Evolutionary conservation across 2,329 filamentous ascomycete species (phyloP).

Genomic region (Moelleriella libera): DNA sequence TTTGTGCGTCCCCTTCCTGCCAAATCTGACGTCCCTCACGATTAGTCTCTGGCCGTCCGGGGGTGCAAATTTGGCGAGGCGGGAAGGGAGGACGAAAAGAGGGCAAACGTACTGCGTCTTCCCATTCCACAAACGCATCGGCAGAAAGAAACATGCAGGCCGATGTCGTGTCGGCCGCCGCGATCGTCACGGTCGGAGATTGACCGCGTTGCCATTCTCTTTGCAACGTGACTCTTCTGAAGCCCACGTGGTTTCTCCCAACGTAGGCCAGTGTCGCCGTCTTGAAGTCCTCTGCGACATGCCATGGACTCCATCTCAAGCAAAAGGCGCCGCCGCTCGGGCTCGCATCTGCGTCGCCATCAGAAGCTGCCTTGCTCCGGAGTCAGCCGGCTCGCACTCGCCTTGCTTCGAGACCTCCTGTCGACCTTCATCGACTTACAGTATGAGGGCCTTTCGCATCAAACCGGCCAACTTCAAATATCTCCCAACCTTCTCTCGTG

Average conservation of each 20-base stretch:
- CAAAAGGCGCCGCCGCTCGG: constrained; percentile 34
- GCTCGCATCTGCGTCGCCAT: constrained; percentile 31
- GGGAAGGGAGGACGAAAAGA: neutral
- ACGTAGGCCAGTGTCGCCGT: constrained; percentile 35
- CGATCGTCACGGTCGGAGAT: constrained; percentile 23
- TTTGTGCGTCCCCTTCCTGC: constrained; percentile 18
- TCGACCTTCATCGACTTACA: constrained; percentile 2
- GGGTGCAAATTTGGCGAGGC: neutral
- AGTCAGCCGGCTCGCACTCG: neutral
- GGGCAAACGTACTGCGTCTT: constrained; percentile 27
- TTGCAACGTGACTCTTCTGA: constrained; percentile 31
- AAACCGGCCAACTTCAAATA: constrained; percentile 37
- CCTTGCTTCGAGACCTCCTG: too few relatives aligned
- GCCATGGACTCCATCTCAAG: constrained; percentile 41
- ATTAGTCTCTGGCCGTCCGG: neutral
- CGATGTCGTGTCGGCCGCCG: constrained; percentile 25
- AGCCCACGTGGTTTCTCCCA: constrained; percentile 37
- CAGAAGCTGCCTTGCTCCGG: constrained; percentile 12
- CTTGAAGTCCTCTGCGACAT: constrained; percentile 16
- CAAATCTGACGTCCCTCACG: constrained; percentile 22
- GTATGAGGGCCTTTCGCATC: constrained; percentile 29
- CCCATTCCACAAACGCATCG: constrained; percentile 42
- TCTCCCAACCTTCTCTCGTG: constrained; percentile 28
- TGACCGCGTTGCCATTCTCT: constrained; percentile 19
- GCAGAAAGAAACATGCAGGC: constrained; percentile 35